phyloP scores from a whole-genome alignment of 345 rosid genomes.

The Geranium rotundifolium region DNA sequence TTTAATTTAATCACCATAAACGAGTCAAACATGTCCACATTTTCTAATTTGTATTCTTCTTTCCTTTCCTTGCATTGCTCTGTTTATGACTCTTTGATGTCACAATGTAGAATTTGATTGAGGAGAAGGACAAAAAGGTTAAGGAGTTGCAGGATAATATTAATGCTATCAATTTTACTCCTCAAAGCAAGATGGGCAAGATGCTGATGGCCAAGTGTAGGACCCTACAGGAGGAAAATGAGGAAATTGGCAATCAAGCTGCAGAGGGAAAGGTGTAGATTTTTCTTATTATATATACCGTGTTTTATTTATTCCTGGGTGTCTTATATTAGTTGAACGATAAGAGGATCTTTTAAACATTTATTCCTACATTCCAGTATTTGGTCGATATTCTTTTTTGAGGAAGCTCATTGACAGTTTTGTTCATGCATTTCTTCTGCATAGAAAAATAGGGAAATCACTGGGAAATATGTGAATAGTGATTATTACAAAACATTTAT shows the following conservation, averaged over 20 bases:
- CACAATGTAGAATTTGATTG: conserved; percentile 59
- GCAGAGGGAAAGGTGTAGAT: conserved; percentile 81
- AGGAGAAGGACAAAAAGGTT: conserved; percentile 92
- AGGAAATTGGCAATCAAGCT: conserved; percentile 92
- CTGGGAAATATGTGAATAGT: too few species aligned
- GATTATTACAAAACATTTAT: too few species aligned
- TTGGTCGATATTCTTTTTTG: too few species aligned
- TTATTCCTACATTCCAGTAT: too few species aligned
- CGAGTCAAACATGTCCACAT: not conserved
- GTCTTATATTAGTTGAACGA: not conserved
- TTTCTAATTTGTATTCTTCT: not conserved
- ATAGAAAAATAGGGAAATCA: too few species aligned
- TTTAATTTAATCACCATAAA: not conserved
- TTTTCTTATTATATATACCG: not conserved
- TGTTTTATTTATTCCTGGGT: not conserved
- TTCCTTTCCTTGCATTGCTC: not conserved
- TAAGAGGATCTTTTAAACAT: too few species aligned
- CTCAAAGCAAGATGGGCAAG: conserved; percentile 85
- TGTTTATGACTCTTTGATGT: not conserved
- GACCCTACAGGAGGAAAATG: conserved; percentile 92
- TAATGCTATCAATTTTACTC: conserved; percentile 79
- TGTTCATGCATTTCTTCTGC: too few species aligned
- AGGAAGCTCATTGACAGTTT: too few species aligned
- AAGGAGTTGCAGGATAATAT: conserved; percentile 89
- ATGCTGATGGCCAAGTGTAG: conserved; percentile 92